Conservation (phyloP, 2,329 filamentous ascomycete species). For the Tolypocladium inflatum region DNA sequence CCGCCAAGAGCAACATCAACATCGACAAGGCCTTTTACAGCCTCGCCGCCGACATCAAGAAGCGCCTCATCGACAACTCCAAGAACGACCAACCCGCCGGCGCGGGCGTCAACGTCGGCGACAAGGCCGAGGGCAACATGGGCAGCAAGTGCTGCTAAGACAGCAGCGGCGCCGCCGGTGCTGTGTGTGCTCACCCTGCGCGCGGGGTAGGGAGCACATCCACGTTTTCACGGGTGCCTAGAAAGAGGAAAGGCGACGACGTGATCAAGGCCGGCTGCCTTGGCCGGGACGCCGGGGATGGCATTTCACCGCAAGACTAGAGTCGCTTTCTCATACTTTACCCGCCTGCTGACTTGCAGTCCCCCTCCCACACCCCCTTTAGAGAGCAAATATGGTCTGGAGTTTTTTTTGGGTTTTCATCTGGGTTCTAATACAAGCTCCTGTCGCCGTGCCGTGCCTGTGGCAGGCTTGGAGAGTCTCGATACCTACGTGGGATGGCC, state of each 20-base stretch:
- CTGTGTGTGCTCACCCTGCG: background rate
- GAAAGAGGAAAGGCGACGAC: background rate
- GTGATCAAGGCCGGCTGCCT: conserved; percentile 4
- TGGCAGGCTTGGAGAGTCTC: background rate
- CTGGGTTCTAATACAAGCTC: conserved; percentile 33
- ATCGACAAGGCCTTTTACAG: conserved; percentile 98
- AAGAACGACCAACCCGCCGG: conserved; percentile 58
- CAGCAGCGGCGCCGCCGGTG: conserved; percentile 5
- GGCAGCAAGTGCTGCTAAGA: conserved; percentile 70
- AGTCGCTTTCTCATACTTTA: conserved; percentile 1
- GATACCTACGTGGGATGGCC: conserved; percentile 1
- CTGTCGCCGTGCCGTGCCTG: conserved; percentile 12
- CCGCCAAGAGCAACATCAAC: conserved; percentile 98
- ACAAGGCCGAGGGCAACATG: conserved; percentile 44
- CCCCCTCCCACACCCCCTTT: conserved; percentile 3
- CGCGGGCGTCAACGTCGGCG: conserved; percentile 60
- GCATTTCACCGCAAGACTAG: background rate
- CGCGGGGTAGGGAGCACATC: background rate
- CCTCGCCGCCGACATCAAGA: conserved; percentile 95
- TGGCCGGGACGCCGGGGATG: background rate
- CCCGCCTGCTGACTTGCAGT: background rate
- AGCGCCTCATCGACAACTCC: conserved; percentile 86
- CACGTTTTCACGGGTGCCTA: background rate
- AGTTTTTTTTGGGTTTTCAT: conserved; percentile 37
- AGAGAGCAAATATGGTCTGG: conserved; percentile 36